Percentiles rank a stretch among this genome's conserved stretches.
Evolutionary conservation across 192 early-diverging fungal species (phyloP).

Genomic region (Physocladia obscura): DNA sequence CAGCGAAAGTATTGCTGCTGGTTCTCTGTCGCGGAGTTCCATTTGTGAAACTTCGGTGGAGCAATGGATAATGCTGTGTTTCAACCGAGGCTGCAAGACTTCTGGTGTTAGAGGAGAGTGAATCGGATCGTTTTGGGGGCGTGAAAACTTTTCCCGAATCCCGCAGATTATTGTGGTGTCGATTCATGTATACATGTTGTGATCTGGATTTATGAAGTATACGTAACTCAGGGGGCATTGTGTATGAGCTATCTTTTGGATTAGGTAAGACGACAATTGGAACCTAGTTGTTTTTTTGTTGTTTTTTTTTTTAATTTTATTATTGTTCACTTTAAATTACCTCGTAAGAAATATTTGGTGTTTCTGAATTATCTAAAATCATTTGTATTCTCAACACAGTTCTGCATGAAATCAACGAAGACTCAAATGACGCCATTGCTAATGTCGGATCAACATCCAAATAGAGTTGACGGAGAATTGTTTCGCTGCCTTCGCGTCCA

Average conservation of each 20-base stretch:
- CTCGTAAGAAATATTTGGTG: slow-evolving; percentile 16
- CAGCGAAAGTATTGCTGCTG: too few species aligned
- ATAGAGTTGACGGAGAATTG: not conserved
- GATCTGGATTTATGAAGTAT: not conserved
- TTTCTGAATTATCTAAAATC: slow-evolving; percentile 17
- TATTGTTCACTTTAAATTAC: not conserved
- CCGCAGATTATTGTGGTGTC: not conserved
- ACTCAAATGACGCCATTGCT: slow-evolving; percentile 2
- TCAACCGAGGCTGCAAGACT: too few species aligned
- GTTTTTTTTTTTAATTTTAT: not conserved
- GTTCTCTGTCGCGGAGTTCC: too few species aligned
- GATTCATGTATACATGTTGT: not conserved
- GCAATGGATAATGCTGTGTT: too few species aligned
- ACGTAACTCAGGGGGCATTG: not conserved
- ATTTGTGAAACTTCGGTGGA: too few species aligned
- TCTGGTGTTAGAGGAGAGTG: not conserved
- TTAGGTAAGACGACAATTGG: not conserved
- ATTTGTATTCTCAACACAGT: slow-evolving; percentile 9
- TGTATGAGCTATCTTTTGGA: not conserved
- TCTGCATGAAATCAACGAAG: slow-evolving; percentile 3
- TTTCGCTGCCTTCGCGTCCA: not conserved
- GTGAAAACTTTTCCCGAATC: not conserved
- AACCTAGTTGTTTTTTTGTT: too few species aligned
- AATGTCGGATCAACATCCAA: slow-evolving; percentile 14
- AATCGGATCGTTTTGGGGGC: not conserved